Evolutionary conservation across 2,329 filamentous ascomycete genomes (phyloP), one percentile per base, ranked within the genome.

Genomic region (Trichoderma sp.): DNA sequence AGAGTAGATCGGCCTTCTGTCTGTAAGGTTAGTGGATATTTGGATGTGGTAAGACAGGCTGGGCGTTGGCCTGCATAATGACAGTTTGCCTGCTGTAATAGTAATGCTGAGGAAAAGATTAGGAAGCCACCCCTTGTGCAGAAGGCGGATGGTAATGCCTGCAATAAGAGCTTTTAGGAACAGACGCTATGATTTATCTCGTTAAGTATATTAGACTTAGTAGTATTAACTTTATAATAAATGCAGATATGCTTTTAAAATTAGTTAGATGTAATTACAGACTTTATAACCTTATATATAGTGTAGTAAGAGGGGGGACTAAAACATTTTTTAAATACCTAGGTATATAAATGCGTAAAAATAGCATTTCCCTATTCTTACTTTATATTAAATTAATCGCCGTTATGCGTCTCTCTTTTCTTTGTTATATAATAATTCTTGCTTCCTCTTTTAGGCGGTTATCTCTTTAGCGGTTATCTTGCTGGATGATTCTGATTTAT

Each of bases 211-310:
- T 21, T 41, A 28, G 14, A 12, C 26, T 28, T 6, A 26, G 24
- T 50, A 26, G 9, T 26, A n/a, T 12, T 50, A 7, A 26, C n/a
- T n/a, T 17, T 17, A 30, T 45, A 17, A 26, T 17, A 19, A 15
- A n/a, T 45, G 15, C 41, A 24, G n/a, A n/a, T n/a, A n/a, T n/a
- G n/a, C n/a, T 9, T n/a, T 5, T 14, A 10, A 15, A 5, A 21
- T 12, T 19, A 6, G 7, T 15, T 24, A 26, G 17, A 45, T 5
- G 10, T 9, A 15, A 56, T 10, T 7, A 9, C 9, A 14, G 14
- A 56, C 7, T 56, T 57, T 45, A 57, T 57, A 57, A 57, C n/a
- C 7, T 43, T 1, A 39, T 21, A 12, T 54, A 41, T 54, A 10
- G 7, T 34, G 30, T 9, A 34, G 30, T 9, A 10, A 34, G 9